A percentile compares a stretch with the other conserved stretches of the same genome.
phyloP scores from a whole-genome alignment of 1,284 basidiomycete genomes.

The Heterobasidion parviporum region DNA sequence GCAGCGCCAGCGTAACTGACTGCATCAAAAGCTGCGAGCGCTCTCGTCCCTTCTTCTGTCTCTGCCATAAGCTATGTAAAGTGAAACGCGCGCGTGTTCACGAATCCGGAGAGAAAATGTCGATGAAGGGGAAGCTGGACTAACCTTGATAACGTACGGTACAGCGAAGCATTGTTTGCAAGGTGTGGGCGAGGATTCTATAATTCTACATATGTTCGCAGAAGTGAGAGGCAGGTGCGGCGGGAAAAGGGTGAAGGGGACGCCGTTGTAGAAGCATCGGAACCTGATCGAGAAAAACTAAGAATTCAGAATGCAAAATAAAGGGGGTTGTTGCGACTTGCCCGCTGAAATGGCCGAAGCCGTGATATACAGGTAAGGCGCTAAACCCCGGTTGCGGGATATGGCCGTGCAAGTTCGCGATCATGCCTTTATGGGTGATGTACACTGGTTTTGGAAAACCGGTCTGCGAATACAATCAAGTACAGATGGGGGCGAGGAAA shows the following conservation, averaged over 20 bases:
- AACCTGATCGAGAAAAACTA: slow-evolving; percentile 14
- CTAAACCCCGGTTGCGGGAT: slow-evolving; percentile 34
- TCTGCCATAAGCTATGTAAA: slow-evolving; percentile 33
- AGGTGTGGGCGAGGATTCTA: background rate
- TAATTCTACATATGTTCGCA: slow-evolving; percentile 26
- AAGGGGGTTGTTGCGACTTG: slow-evolving; percentile 18
- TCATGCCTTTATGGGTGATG: slow-evolving; percentile 29
- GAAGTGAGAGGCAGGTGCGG: slow-evolving; percentile 43
- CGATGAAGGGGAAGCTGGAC: no score
- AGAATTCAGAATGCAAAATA: background rate
- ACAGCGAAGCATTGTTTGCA: slow-evolving; percentile 20
- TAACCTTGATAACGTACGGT: slow-evolving; percentile 26
- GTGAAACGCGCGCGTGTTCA: no score
- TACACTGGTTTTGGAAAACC: slow-evolving; percentile 38
- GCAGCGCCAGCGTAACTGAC: slow-evolving; percentile 41
- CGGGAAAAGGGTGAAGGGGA: slow-evolving; percentile 44
- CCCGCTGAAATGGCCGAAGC: slow-evolving; percentile 38
- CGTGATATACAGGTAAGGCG: slow-evolving; percentile 39
- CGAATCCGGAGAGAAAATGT: no score
- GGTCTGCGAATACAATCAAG: slow-evolving; percentile 14
- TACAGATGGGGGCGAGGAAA: background rate
- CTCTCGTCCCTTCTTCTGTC: slow-evolving; percentile 34
- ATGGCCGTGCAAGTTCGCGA: slow-evolving; percentile 28
- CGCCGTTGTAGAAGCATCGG: slow-evolving; percentile 31
- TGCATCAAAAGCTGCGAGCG: slow-evolving; percentile 39